Evolutionary conservation across 1,284 basidiomycete genomes (phyloP).

Genomic region (Ustilago lituana): DNA sequence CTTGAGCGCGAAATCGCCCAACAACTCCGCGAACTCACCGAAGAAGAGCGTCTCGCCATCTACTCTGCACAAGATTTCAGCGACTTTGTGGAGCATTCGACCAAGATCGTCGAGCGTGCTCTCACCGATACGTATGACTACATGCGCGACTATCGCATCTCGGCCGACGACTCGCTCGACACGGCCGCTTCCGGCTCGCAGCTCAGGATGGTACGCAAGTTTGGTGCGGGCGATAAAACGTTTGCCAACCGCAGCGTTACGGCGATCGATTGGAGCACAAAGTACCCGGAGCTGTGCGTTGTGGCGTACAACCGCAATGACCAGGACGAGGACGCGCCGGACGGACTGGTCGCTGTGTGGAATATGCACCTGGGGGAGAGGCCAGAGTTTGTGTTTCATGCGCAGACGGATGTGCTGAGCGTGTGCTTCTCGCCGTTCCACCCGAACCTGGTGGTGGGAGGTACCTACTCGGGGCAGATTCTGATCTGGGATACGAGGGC

Average conservation of each 20-base stretch:
- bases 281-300: constrained; percentile 94
- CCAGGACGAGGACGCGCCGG: constrained; percentile 75
- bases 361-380: constrained; percentile 92
- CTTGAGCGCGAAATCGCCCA: constrained; percentile 75
- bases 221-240: constrained; percentile 51
- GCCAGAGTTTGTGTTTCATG: constrained; percentile 97
- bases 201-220: constrained; percentile 45
- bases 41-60: constrained; percentile 82
- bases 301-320: constrained; percentile 98
- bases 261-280: constrained; percentile 95
- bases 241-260: constrained; percentile 87
- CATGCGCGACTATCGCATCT: constrained; percentile 90
- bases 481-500: constrained; percentile 98
- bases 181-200: constrained; percentile 14
- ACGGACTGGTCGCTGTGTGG: constrained; percentile 97
- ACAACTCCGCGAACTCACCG: constrained; percentile 85
- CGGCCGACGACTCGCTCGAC: constrained; percentile 76
- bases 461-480: constrained; percentile 97
- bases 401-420: constrained; percentile 95
- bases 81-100: constrained; percentile 92
- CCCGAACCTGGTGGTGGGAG: constrained; percentile 94
- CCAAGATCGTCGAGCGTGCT: constrained; percentile 94
- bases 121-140: constrained; percentile 96
- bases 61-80: constrained; percentile 86
- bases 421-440: constrained; percentile 97